These are phyloP conservation scores for Blastobotrys niveus DNA, from an alignment of 1,139 yeast genomes.

Conservation along the genomic window DNA sequence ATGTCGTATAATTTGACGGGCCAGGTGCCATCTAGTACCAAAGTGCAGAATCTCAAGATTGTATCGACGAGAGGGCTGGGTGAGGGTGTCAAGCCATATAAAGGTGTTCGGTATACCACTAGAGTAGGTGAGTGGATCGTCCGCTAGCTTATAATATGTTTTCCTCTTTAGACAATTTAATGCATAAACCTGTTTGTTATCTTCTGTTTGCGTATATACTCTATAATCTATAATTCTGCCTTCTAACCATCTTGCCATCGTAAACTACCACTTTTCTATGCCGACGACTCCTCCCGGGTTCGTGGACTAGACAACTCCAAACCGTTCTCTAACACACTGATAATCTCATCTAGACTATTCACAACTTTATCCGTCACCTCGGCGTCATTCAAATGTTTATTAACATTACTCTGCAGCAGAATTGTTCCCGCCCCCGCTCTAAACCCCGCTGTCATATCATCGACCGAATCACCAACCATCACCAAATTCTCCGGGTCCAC, in stretches of 20 bases:
- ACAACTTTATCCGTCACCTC: slow-evolving; percentile 42
- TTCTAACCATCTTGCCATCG: too few relatives aligned
- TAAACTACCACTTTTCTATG: too few relatives aligned
- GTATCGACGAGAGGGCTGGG: slow-evolving; percentile 53
- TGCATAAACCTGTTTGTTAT: too few relatives aligned
- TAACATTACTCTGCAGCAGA: slow-evolving; percentile 45
- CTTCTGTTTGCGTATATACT: too few relatives aligned
- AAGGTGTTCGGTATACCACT: slow-evolving; percentile 84
- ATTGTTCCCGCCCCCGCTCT: slow-evolving; percentile 54
- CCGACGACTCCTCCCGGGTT: too few relatives aligned
- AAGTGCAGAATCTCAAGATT: slow-evolving; percentile 62
- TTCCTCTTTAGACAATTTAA: neutral
- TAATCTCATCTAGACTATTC: slow-evolving; percentile 39
- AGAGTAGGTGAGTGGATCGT: slow-evolving; percentile 55
- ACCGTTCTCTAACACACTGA: slow-evolving; percentile 37
- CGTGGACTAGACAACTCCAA: slow-evolving; percentile 24
- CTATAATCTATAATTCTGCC: too few relatives aligned
- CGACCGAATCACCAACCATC: slow-evolving; percentile 69
- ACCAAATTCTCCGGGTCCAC: slow-evolving; percentile 41
- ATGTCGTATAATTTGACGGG: slow-evolving; percentile 62
- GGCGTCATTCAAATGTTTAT: slow-evolving; percentile 36
- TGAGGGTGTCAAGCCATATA: slow-evolving; percentile 69
- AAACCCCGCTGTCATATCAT: slow-evolving; percentile 57
- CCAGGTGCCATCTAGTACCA: slow-evolving; percentile 67
- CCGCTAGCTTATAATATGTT: slow-evolving; percentile 31